These are phyloP conservation scores for Ceratocystis smalleyi DNA, from an alignment of 2,329 filamentous ascomycete genomes.

Conservation along the genomic window DNA sequence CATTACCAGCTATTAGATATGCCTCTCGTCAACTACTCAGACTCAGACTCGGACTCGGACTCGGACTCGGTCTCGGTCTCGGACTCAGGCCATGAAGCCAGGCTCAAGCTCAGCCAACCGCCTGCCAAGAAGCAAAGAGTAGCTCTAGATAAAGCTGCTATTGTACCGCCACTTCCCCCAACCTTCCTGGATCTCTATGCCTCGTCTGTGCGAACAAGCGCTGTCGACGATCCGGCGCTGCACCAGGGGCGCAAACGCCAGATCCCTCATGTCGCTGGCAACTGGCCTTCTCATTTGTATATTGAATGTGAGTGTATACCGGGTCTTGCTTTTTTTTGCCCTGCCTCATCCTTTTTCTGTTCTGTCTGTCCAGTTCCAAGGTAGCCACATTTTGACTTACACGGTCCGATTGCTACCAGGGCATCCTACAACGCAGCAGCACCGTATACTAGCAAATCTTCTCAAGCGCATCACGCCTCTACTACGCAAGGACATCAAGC, in stretches of 20 bases:
- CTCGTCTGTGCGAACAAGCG: conserved; percentile 59
- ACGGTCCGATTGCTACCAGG: conserved; percentile 26
- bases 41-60: background rate
- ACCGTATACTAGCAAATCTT: conserved; percentile 31
- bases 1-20: conserved; percentile 21
- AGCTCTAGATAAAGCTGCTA: background rate
- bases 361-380: background rate
- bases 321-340: background rate
- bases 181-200: conserved; percentile 84
- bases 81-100: conserved; percentile 5
- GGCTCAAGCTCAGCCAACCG: conserved; percentile 5
- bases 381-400: conserved; percentile 14
- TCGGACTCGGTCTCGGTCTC: conserved; percentile 1
- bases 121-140: conserved; percentile 11
- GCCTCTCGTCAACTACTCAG: conserved; percentile 49
- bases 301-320: conserved; percentile 60
- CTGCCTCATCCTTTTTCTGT: background rate
- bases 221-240: conserved; percentile 64
- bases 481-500: conserved; percentile 24
- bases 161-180: conserved; percentile 53
- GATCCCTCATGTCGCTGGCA: conserved; percentile 70
- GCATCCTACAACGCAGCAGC: conserved; percentile 37
- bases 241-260: conserved; percentile 74
- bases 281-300: conserved; percentile 88
- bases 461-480: conserved; percentile 25